A percentile compares a stretch with the other conserved stretches of the same genome.
phyloP scores from a whole-genome alignment of 768 basidiomycete genomes.

The Mycena galopus region DNA sequence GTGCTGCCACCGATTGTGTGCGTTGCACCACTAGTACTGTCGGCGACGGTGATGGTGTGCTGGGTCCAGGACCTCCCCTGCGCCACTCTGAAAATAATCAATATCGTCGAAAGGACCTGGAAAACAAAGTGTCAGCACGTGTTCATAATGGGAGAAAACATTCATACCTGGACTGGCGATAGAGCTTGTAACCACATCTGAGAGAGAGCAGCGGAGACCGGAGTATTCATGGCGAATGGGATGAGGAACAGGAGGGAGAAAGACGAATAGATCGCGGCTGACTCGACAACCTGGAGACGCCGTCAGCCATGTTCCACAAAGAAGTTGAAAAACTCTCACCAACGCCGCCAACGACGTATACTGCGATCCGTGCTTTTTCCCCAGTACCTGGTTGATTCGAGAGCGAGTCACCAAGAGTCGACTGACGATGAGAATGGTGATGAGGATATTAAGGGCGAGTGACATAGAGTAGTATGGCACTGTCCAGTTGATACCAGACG shows the following conservation, averaged over 20 bases:
- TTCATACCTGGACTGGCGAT: conserved; percentile 34
- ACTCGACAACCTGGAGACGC: too few relatives aligned
- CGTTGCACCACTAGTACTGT: too few relatives aligned
- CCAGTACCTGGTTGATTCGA: conserved; percentile 25
- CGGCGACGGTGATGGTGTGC: neutral
- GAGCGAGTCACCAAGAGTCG: conserved; percentile 36
- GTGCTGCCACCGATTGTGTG: too few relatives aligned
- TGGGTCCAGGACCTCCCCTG: conserved; percentile 33
- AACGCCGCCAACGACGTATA: conserved; percentile 36
- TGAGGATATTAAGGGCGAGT: conserved; percentile 36
- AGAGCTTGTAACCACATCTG: conserved; percentile 34
- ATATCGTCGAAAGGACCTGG: conserved; percentile 1
- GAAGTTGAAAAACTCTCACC: too few relatives aligned
- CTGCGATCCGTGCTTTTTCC: conserved; percentile 29
- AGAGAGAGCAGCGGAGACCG: too few relatives aligned
- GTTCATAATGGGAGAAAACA: neutral
- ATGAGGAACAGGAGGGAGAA: conserved; percentile 38
- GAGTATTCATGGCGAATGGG: conserved; percentile 22
- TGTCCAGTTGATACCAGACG: conserved; percentile 30
- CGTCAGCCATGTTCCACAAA: too few relatives aligned
- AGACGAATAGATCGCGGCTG: conserved; percentile 32
- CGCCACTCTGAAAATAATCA: conserved; percentile 35
- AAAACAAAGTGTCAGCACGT: neutral
- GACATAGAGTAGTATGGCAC: conserved; percentile 33
- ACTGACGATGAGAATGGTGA: conserved; percentile 34